Base-by-base conservation (phyloP, 345 rosid genomes). In the Corymbia maculata region DNA sequence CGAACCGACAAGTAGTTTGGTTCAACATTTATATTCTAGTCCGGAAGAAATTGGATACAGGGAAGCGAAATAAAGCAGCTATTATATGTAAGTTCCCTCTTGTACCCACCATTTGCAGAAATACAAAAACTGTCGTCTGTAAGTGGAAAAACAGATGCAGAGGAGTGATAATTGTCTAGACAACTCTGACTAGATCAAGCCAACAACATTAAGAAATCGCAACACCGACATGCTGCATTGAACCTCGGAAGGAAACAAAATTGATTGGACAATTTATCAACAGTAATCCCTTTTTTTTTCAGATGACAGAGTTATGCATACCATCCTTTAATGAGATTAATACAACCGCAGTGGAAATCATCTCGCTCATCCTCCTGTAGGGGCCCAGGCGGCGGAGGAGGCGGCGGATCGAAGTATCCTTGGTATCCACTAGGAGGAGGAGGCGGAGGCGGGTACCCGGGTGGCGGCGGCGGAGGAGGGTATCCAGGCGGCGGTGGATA, bases 251-350 rank as follows among this genome's bases (percentile, higher is more conserved):
- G 82, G 13, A 75, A 75, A 36, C 14, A 75, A 21, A 32, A 32
- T 70, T 36, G 82, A 75, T 75, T 75, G 49, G 14, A 75, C 42
- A 42, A 36, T 42, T 44, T 36, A 75, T 75, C 19, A 7, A 36
- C 0, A 42, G 84, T 3, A 21, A 75, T 75, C 84, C 1, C 61
- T 49, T 36, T 42, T 19, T 28, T 24, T 53, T 12, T 26, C 1
- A 13, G 44, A 19, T 52, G 79, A 88, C 7, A 24, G 80, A 75
- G 7, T 64, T 36, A 22, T 88, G 32, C 92, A 44, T 90, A 92
- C 95, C 94, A 92, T 26, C 91, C 92, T 51, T 36, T 90, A 8
- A 93, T 82, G 87, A 90, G 89, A 28, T 91, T 88, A 28, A 50
- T 85, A 89, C 92, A 92, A 44, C 92, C 92, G 66, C 86, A 84